Base-by-base conservation (phyloP, 345 rosid genomes). In the Mallotus nudiflorus region DNA sequence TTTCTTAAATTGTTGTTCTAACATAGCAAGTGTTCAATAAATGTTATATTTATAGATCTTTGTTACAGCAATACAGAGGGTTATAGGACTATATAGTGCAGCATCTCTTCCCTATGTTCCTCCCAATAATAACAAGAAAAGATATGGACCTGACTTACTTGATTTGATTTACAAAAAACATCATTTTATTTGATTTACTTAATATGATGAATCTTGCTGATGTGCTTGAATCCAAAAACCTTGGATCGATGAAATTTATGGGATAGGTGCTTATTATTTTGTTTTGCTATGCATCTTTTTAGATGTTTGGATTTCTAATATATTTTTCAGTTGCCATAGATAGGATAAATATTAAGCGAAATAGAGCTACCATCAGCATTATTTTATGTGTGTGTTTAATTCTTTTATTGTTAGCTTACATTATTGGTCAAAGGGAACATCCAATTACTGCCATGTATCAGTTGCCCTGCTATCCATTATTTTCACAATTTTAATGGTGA, bases 251-350 rank as follows among this genome's bases (percentile, higher is more conserved):
- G 97, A 97, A 94, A 81, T 82, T 85, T 78, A 79, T 80, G 15
- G 92, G 92, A 62, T 95, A 91, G 91, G 97, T 75, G 65, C 58
- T 69, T 50, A 44, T 29, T 63, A 58, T 16, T 28, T 72, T 29
- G 60, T 45, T 64, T 56, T 67, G 27, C 18, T 42, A 19, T 62
- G 18, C 28, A 25, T 66, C n/a, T 63, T 75, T 57, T 51, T 84
- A 94, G 97, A 91, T 88, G 96, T 91, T 87, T 50, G 98, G 97
- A 60, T 91, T 89, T 79, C 75, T 91, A 61, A 52, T 89, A 40
- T 94, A 94, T 80, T 85, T 78, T 72, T n/a, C n/a, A n/a, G n/a
- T n/a, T n/a, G n/a, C n/a, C n/a, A n/a, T n/a, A n/a, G n/a, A n/a
- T n/a, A n/a, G n/a, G n/a, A n/a, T n/a, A n/a, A n/a, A n/a, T n/a